Base-by-base conservation (phyloP, 2,329 filamentous ascomycete genomes). In the Ambrosiella beaveri region DNA sequence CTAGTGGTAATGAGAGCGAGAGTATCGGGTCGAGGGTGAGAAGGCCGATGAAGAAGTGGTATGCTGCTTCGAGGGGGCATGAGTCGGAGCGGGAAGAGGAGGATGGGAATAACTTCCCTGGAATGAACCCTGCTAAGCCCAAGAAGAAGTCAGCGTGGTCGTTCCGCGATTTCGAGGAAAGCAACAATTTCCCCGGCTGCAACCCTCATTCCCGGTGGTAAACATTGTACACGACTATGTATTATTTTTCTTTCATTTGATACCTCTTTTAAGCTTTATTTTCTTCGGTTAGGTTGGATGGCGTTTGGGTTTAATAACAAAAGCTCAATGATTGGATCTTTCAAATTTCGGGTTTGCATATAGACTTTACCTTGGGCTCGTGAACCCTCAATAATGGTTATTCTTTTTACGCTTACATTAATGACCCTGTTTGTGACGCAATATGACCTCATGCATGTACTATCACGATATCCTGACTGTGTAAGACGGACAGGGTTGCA, bases 101-200 rank as follows among this genome's bases (percentile, higher is more conserved):
- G 44, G 13, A 57, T 11, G 54, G 54, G 4, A 62, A 62, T 50
- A 62, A 62, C 55, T 62, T 62, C 13, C 59, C 61, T 2, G 61
- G 61, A 3, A 47, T 54, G 13, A 61, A 60, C 15, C 61, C 61
- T 11, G 15, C 6, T 38, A 54, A 51, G 47, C 3, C 52, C 1
- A 36, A 38, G 40, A 56, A 59, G 36, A 50, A 53, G 36, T 39
- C 56, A 11, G 19, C 51, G 6, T 58, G 53, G 56, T 53, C 47
- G n/a, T 54, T 54, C 13, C 19, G 40, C 7, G 45, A 58, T 6
- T 54, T 40, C 17, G 59, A 61, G 35, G 45, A 52, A n/a, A 56
- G 57, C 8, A 61, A 61, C 17, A 61, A 61, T 39, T 61, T 61
- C 11, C 59, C 57, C 9, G 59, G 59, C 1, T 53, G 56, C 6